Percentiles rank a stretch among this genome's conserved stretches.
phyloP scores from a whole-genome alignment of 441 rosid species.

The Sinapis alba region DNA sequence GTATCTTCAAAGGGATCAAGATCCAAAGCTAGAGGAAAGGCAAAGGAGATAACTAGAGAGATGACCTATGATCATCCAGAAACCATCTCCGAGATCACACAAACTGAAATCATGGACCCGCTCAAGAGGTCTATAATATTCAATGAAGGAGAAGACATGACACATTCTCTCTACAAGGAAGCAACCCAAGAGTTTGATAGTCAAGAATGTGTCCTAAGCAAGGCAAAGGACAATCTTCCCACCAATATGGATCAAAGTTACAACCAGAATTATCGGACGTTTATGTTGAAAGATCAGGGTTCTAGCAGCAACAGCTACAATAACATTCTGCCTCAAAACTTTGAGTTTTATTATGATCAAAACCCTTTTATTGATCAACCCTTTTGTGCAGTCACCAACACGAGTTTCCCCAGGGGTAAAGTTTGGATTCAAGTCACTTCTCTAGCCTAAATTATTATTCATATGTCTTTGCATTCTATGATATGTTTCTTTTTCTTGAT shows the following conservation, averaged over 20 bases:
- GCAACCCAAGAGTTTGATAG: conserved; percentile 29
- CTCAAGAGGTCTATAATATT: conserved; percentile 34
- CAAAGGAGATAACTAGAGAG: conserved; percentile 54
- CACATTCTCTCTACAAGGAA: conserved; percentile 34
- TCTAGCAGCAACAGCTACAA: conserved; percentile 38
- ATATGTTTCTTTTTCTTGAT: conserved; percentile 15
- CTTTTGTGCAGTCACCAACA: conserved; percentile 45
- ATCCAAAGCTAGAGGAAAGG: conserved; percentile 61
- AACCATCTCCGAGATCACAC: conserved; percentile 36
- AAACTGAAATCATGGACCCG: conserved; percentile 34
- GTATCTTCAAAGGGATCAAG: conserved; percentile 47
- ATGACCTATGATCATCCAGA: conserved; percentile 37
- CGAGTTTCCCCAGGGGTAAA: conserved; percentile 48
- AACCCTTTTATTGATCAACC: conserved; percentile 44
- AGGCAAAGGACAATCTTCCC: conserved; percentile 39
- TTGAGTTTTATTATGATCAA: conserved; percentile 46
- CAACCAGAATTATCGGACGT: conserved; percentile 43
- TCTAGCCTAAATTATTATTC: conserved; percentile 1
- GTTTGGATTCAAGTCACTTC: neutral
- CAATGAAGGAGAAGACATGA: conserved; percentile 32
- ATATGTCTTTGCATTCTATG: conserved; percentile 16
- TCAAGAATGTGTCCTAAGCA: conserved; percentile 39
- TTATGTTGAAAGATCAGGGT: conserved; percentile 39
- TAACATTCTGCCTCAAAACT: conserved; percentile 48
- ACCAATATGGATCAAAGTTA: conserved; percentile 19